These are phyloP conservation scores for Venturia effusa DNA, from an alignment of 2,329 filamentous ascomycete genomes.

Conservation along the genomic window DNA sequence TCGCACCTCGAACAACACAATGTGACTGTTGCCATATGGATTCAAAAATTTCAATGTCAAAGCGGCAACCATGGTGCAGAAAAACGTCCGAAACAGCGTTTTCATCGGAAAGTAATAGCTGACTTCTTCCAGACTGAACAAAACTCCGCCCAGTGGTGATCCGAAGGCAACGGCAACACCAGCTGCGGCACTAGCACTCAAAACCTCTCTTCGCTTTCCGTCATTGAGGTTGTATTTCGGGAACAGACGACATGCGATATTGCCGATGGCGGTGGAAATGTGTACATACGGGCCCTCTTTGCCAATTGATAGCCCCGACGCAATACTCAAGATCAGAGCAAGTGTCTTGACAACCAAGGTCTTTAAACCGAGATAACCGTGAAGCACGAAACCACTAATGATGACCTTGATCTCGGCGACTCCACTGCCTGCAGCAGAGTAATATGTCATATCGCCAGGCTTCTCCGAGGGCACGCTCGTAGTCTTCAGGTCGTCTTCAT, in stretches of 20 bases:
- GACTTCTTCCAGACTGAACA: conserved; percentile 92
- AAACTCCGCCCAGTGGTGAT: conserved; percentile 76
- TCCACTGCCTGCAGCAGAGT: conserved; percentile 88
- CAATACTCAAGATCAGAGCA: conserved; percentile 76
- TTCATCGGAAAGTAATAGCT: conserved; percentile 97
- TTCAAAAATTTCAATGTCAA: conserved; percentile 90
- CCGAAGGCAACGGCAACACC: conserved; percentile 93
- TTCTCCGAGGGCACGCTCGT: conserved; percentile 38
- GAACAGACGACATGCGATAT: conserved; percentile 90
- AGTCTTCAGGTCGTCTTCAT: conserved; percentile 32
- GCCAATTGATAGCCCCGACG: conserved; percentile 83
- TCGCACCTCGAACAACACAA: conserved; percentile 90
- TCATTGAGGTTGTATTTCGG: conserved; percentile 90
- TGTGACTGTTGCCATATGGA: conserved; percentile 91
- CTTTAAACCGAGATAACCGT: conserved; percentile 84
- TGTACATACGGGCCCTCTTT: conserved; percentile 98
- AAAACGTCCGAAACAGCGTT: conserved; percentile 93
- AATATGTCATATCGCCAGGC: conserved; percentile 61
- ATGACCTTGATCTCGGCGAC: conserved; percentile 97
- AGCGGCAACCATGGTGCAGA: conserved; percentile 87
- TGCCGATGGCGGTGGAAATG: conserved; percentile 88
- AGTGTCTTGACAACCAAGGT: conserved; percentile 79
- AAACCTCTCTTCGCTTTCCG: conserved; percentile 80
- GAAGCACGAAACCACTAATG: conserved; percentile 91
- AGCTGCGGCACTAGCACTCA: conserved; percentile 86